Evolutionary conservation across 2,329 filamentous ascomycete species (phyloP).

Genomic region (Botrytis galanthina): DNA sequence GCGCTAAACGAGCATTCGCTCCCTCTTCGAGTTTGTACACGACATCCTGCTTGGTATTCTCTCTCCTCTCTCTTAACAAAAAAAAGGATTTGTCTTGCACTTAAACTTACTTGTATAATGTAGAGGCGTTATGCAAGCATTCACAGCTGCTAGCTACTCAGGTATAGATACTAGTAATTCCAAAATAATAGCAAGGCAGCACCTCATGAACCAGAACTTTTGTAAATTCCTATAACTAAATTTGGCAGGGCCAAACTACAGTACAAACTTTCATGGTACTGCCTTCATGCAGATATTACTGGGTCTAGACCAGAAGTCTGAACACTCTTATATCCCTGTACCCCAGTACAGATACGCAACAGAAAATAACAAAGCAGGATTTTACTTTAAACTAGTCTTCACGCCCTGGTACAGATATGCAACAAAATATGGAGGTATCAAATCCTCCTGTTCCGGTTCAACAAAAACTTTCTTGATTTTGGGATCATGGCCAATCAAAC

Average conservation of each 20-base stretch:
- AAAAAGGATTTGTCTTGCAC: neutral
- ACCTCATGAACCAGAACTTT: neutral
- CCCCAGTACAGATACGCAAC: constrained; percentile 8
- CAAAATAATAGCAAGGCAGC: neutral
- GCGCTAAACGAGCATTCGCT: neutral
- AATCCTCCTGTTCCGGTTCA: neutral
- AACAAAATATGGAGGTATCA: neutral
- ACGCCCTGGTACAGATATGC: neutral
- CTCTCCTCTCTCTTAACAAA: too few relatives aligned
- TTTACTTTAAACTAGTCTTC: neutral
- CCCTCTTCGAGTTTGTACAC: neutral
- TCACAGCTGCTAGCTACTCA: neutral
- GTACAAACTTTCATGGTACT: neutral
- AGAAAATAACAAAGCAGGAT: neutral
- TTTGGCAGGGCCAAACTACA: neutral
- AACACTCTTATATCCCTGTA: neutral
- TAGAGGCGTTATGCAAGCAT: neutral
- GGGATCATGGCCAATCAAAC: neutral
- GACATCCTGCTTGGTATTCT: neutral
- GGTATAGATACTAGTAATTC: neutral
- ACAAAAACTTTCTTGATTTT: neutral
- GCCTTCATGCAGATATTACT: too few relatives aligned
- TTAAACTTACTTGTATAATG: neutral
- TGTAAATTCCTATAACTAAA: neutral
- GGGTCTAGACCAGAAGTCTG: neutral